Base-by-base conservation (phyloP, 352 stramenopile species). In the Vaucheria bursata region DNA sequence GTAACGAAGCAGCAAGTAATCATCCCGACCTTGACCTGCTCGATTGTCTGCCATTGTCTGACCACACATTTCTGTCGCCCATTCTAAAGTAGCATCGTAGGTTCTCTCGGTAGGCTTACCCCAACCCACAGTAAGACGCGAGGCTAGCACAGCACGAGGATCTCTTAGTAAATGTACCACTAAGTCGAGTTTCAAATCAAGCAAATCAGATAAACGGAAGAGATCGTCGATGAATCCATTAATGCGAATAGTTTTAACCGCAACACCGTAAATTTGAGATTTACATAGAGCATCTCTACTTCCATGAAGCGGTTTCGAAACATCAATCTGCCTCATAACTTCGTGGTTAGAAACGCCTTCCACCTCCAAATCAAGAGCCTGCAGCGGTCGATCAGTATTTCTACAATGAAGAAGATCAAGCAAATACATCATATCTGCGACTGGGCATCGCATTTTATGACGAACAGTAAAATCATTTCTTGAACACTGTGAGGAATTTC, bases 1-100 rank as follows among this genome's bases (percentile, higher is more conserved):
- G 65, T 72, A 72, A 12, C 65, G 12, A n/a, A 72, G 65, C 31
- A 37, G 18, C 65, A 72, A 45, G 65, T 72, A 72, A 35, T 72
- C 40, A 12, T 50, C 12, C 33, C 65, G 12, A 2, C 65, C 65
- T 29, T 25, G 29, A 25, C 12, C 65, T 36, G 65, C 65, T 36
- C 31, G 12, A 2, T 1, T 38, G 65, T 72, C 65, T 36, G 12
- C 31, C 65, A 72, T 25, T 36, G 65, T 72, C 29, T 40, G 12
- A 7, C 12, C 31, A 35, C 65, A 72, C 1, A 25, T 34, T n/a
- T 72, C 65, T 36, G 29, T n/a, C 31, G 65, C 65, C 65, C 65
- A 72, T 35, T 1, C 65, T 35, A 72, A 35, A 29, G 65, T 72
- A n/a, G 12, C 65, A 1, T 72, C 65, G 8, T 72, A 72, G 6